Evolutionary conservation across 192 early-diverging fungal genomes (phyloP).

Genomic region (Pilobolus umbonatus): DNA sequence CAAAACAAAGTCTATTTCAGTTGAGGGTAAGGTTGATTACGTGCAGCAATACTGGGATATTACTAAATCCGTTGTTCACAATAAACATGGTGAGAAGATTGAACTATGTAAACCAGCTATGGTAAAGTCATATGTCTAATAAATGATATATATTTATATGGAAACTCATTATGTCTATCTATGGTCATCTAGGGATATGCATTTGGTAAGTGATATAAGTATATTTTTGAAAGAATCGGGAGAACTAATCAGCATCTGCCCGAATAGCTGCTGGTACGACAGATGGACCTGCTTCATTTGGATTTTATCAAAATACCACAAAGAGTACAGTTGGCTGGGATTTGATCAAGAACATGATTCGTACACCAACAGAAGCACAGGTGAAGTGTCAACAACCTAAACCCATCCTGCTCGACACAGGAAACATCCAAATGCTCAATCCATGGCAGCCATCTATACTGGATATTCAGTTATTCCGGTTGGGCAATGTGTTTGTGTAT

Average conservation of each 20-base stretch:
- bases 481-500: slow-evolving; percentile 43
- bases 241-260: too few species aligned
- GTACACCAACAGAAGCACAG: slow-evolving; percentile 30
- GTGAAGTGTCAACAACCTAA: slow-evolving; percentile 52
- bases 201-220: slow-evolving; percentile 14
- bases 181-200: slow-evolving; percentile 41
- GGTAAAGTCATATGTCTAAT: neutral
- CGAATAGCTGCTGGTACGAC: slow-evolving; percentile 53
- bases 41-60: slow-evolving; percentile 24
- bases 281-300: slow-evolving; percentile 41
- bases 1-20: neutral
- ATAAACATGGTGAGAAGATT: slow-evolving; percentile 4
- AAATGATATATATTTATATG: neutral
- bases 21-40: slow-evolving; percentile 23
- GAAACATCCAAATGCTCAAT: slow-evolving; percentile 43
- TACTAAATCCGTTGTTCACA: slow-evolving; percentile 2
- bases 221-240: neutral
- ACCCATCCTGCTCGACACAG: slow-evolving; percentile 51
- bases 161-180: slow-evolving; percentile 15
- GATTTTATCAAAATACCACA: slow-evolving; percentile 29
- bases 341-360: slow-evolving; percentile 8
- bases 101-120: slow-evolving; percentile 28
- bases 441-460: slow-evolving; percentile 46
- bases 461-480: slow-evolving; percentile 45
- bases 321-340: slow-evolving; percentile 23